Evolutionary conservation across 768 basidiomycete genomes (phyloP).

Genomic region (Omphalotus guepiniiformis): DNA sequence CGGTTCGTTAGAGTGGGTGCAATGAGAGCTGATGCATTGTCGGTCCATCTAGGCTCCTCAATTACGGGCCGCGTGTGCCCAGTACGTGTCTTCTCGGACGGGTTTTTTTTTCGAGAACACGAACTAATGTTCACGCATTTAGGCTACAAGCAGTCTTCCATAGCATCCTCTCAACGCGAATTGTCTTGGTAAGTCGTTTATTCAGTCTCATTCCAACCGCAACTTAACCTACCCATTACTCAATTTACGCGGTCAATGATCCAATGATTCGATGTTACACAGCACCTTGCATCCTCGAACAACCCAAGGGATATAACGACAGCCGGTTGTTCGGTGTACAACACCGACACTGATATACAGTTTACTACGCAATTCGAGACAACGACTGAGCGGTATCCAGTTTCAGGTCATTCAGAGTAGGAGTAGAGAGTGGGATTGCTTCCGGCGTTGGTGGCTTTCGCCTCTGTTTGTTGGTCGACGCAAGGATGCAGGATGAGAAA

Average conservation of each 20-base stretch:
- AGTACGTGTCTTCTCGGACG: constrained; percentile 8
- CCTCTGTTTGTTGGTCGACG: no score
- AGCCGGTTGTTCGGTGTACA: constrained; percentile 6
- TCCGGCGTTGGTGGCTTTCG: no score
- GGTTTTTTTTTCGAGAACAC: background rate
- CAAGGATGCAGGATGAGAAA: background rate
- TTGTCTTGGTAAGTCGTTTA: constrained; percentile 13
- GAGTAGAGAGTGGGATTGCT: no score
- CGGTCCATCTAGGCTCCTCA: constrained; percentile 11
- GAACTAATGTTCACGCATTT: background rate
- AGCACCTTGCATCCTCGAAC: constrained; percentile 6
- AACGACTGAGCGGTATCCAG: no score
- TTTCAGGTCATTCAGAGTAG: no score
- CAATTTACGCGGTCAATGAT: background rate
- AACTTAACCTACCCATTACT: background rate
- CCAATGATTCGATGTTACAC: background rate
- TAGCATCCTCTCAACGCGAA: constrained; percentile 18
- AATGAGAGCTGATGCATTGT: background rate
- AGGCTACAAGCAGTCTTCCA: constrained; percentile 18
- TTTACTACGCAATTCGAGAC: constrained; percentile 5
- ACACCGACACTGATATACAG: background rate
- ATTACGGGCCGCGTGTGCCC: constrained; percentile 14
- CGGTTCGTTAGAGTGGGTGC: background rate
- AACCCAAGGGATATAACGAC: constrained; percentile 4
- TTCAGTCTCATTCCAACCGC: background rate